phyloP scores from a whole-genome alignment of 805 yeast genomes.

The Kuraishia borneana region DNA sequence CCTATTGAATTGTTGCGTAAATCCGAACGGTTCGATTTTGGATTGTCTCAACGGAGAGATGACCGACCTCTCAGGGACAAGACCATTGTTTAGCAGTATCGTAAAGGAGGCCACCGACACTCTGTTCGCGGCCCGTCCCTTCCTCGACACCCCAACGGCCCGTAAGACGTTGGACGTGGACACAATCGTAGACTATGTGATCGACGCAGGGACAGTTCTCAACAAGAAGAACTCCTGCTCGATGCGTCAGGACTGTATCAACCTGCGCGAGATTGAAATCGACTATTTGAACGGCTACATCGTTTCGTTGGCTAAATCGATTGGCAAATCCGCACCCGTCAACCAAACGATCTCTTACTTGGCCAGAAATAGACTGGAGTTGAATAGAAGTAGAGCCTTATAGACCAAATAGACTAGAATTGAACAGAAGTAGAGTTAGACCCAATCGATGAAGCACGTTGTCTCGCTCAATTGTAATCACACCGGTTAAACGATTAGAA shows the following conservation, averaged over 20 bases:
- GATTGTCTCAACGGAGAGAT: conserved; percentile 75
- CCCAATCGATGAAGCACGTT: no score
- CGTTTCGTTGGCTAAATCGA: conserved; percentile 37
- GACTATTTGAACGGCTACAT: conserved; percentile 79
- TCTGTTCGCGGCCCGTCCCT: conserved; percentile 11
- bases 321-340: conserved; percentile 30
- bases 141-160: not conserved
- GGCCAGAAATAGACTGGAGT: conserved; percentile 23
- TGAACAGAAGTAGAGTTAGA: no score
- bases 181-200: conserved; percentile 25
- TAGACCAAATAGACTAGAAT: not conserved
- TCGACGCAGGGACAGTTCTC: conserved; percentile 17
- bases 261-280: conserved; percentile 58
- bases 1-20: conserved; percentile 71
- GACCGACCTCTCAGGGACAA: conserved; percentile 23
- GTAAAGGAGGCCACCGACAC: conserved; percentile 35
- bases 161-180: conserved; percentile 7
- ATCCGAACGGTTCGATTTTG: conserved; percentile 69
- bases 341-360: conserved; percentile 35
- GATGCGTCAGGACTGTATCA: conserved; percentile 57
- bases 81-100: conserved; percentile 24
- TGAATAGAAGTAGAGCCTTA: not conserved
- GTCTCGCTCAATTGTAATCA: no score
- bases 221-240: conserved; percentile 56
- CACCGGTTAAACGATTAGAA: no score